phyloP scores from a whole-genome alignment of 441 rosid genomes.

The Pelargonium fulgidum region DNA sequence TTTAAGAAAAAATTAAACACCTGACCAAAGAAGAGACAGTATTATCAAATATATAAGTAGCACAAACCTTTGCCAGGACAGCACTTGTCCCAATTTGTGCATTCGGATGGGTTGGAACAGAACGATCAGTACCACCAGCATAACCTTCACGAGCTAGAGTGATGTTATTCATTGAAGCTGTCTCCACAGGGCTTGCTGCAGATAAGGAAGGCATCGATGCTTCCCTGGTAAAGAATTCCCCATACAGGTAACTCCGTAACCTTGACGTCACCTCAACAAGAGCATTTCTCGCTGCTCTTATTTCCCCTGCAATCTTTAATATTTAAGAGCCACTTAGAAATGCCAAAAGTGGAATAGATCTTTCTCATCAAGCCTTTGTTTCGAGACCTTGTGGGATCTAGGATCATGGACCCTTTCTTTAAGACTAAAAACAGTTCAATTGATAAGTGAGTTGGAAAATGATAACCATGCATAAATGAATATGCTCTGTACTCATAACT shows the following conservation, averaged over 20 bases:
- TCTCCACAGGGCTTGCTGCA: conserved; percentile 38
- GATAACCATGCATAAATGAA: too few relatives aligned
- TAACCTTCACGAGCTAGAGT: conserved; percentile 44
- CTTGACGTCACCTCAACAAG: conserved; percentile 80
- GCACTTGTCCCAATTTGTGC: conserved; percentile 36
- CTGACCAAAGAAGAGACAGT: neutral
- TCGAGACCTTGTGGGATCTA: conserved; percentile 9
- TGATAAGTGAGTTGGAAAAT: conserved; percentile 1
- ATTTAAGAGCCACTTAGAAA: conserved; percentile 23
- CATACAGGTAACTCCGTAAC: conserved; percentile 60
- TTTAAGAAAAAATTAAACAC: neutral
- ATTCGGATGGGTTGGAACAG: conserved; percentile 31
- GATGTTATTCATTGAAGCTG: conserved; percentile 47
- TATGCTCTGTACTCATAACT: neutral
- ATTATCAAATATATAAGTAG: conserved; percentile 10
- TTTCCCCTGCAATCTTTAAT: conserved; percentile 83
- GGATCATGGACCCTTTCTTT: conserved; percentile 15
- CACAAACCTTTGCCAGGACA: conserved; percentile 50
- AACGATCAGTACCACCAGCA: conserved; percentile 26
- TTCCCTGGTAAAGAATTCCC: conserved; percentile 60
- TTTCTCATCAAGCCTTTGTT: conserved; percentile 13
- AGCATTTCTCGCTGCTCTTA: conserved; percentile 79
- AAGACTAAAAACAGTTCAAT: conserved; percentile 12
- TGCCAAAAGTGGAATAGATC: conserved; percentile 13
- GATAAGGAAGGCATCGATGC: conserved; percentile 43